Conservation (phyloP, 176 grass and related monocot species). For the Oryza brachyantha region DNA sequence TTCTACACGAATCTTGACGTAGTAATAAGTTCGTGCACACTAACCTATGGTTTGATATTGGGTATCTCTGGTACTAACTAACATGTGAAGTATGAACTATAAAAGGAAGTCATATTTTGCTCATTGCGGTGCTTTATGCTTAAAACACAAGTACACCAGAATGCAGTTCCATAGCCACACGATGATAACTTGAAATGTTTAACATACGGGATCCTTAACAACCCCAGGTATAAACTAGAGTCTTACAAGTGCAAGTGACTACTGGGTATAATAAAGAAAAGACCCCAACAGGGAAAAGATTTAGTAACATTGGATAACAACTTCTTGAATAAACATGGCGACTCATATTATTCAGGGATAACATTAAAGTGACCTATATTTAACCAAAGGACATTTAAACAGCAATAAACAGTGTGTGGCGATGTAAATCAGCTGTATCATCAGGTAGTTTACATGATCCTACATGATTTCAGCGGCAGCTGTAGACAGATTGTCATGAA, state of each 20-base stretch:
- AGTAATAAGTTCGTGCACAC: neutral
- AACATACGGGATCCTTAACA: neutral
- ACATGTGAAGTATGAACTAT: neutral
- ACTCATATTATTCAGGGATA: neutral
- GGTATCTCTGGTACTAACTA: neutral
- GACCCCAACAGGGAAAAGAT: neutral
- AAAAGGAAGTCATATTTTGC: neutral
- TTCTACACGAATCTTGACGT: too few species aligned
- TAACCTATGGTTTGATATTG: neutral
- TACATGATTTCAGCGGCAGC: neutral
- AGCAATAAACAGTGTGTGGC: neutral
- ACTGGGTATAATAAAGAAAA: neutral
- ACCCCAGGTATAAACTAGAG: neutral
- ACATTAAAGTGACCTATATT: neutral
- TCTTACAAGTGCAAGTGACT: neutral
- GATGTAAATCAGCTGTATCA: conserved; percentile 3
- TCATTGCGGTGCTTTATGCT: neutral
- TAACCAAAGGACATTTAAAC: neutral
- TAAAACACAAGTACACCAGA: neutral
- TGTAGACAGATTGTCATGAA: neutral
- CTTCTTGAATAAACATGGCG: neutral
- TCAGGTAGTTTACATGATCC: neutral
- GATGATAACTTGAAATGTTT: neutral
- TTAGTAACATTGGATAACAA: neutral
- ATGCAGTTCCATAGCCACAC: neutral